A percentile compares a stretch with the other conserved stretches of the same genome.
Evolutionary conservation across 176 grass and related monocot genomes (phyloP).

Genomic region (bread wheat (Triticum aestivum)): DNA sequence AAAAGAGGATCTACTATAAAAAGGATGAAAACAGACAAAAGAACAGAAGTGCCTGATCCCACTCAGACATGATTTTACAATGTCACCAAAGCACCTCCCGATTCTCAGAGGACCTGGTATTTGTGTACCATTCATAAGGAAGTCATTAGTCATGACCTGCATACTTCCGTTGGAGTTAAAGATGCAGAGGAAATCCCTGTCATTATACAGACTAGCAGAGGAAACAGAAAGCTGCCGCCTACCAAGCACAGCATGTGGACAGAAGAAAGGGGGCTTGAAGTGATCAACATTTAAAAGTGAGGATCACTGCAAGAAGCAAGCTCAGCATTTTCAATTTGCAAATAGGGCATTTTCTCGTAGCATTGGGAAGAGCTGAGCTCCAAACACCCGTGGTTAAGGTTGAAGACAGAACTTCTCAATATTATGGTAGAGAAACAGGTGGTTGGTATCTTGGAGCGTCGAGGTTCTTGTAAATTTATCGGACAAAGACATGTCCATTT

Average conservation of each 20-base stretch:
- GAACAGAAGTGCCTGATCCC: slow-evolving; percentile 26
- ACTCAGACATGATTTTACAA: slow-evolving; percentile 5
- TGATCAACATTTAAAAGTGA: slow-evolving; percentile 6
- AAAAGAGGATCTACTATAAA: slow-evolving; percentile 13
- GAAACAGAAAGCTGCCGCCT: not conserved
- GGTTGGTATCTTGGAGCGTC: not conserved
- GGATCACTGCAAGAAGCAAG: not conserved
- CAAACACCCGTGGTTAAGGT: not conserved
- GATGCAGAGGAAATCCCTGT: not conserved
- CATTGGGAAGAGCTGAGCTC: not conserved
- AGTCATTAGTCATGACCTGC: not conserved
- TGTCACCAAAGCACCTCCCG: not conserved
- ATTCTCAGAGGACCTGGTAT: slow-evolving; percentile 9
- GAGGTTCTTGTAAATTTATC: not conserved
- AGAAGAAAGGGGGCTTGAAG: not conserved
- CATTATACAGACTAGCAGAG: not conserved
- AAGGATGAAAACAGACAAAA: slow-evolving; percentile 65
- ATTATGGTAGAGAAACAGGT: not conserved
- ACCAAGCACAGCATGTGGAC: not conserved
- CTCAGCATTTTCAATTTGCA: not conserved
- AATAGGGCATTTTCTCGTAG: not conserved
- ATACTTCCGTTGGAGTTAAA: not conserved
- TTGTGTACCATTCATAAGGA: not conserved
- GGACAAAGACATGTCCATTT: not conserved
- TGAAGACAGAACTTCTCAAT: not conserved